phyloP scores from a whole-genome alignment of 2,329 filamentous ascomycete genomes.

The Rhinocladiella mackenziei region DNA sequence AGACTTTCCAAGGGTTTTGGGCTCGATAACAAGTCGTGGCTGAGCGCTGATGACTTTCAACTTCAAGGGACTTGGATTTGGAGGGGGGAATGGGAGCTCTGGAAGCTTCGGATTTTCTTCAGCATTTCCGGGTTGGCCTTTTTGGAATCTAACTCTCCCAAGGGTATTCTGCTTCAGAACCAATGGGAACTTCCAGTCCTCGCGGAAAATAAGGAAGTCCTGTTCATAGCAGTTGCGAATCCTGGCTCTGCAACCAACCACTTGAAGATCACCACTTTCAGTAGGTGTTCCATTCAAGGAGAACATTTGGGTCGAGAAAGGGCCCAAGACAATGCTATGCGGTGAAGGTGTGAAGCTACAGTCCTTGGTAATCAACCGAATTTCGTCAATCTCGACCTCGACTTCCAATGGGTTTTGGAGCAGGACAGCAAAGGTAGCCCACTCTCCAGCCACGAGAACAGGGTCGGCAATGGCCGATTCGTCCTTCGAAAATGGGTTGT shows the following conservation, averaged over 20 bases:
- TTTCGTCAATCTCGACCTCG: slow-evolving; percentile 80
- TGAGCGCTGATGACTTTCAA: slow-evolving; percentile 67
- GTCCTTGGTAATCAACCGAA: slow-evolving; percentile 70
- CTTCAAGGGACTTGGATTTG: slow-evolving; percentile 14
- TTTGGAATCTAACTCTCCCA: slow-evolving; percentile 40
- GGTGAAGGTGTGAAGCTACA: slow-evolving; percentile 63
- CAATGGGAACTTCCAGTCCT: slow-evolving; percentile 67
- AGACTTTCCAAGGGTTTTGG: slow-evolving; percentile 73
- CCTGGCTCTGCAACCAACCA: slow-evolving; percentile 75
- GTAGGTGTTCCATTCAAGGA: slow-evolving; percentile 66
- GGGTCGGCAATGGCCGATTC: slow-evolving; percentile 56
- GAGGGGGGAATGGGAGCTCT: slow-evolving; percentile 4
- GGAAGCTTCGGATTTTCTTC: slow-evolving; percentile 2
- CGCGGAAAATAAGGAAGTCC: slow-evolving; percentile 76
- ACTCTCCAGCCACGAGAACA: slow-evolving; percentile 73
- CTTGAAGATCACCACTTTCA: slow-evolving; percentile 62
- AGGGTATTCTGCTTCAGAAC: slow-evolving; percentile 73
- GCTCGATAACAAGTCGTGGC: slow-evolving; percentile 70
- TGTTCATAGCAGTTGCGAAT: slow-evolving; percentile 77
- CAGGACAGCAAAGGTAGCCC: slow-evolving; percentile 72
- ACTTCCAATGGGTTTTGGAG: slow-evolving; percentile 94
- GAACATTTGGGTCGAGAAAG: slow-evolving; percentile 77
- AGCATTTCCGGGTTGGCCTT: slow-evolving; percentile 38
- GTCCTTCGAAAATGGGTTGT: slow-evolving; percentile 84
- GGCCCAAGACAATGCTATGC: slow-evolving; percentile 61